phyloP scores from a whole-genome alignment of 257 asterid genomes.

The Oldenlandia corymbosa region DNA sequence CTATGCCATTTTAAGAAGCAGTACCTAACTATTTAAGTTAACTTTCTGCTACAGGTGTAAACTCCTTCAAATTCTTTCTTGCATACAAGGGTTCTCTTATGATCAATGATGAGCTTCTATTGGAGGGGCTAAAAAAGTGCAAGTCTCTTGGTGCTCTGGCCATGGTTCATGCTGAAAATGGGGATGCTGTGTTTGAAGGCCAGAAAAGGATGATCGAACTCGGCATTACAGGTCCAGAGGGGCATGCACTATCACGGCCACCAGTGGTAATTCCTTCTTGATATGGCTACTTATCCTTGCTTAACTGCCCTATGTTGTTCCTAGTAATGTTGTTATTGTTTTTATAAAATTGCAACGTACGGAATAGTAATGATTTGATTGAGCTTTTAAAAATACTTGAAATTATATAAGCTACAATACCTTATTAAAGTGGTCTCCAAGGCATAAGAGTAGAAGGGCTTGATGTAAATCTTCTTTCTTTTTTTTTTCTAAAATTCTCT shows the following conservation, averaged over 20 bases:
- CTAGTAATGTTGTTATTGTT: background rate
- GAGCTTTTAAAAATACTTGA: background rate
- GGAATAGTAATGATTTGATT: background rate
- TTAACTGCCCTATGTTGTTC: background rate
- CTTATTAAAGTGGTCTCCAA: background rate
- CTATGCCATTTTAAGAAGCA: background rate
- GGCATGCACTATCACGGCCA: constrained; percentile 97
- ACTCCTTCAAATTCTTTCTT: constrained; percentile 87
- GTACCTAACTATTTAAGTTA: background rate
- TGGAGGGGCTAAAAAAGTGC: constrained; percentile 94
- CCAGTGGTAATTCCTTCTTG: constrained; percentile 49
- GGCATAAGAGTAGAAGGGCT: background rate
- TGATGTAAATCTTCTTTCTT: background rate
- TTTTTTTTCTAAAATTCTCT: background rate
- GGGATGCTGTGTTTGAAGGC: constrained; percentile 96
- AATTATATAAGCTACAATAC: background rate
- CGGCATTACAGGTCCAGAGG: constrained; percentile 94
- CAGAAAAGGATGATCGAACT: constrained; percentile 85
- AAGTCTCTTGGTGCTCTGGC: constrained; percentile 93
- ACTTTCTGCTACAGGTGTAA: constrained; percentile 47
- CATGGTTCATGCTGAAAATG: constrained; percentile 98
- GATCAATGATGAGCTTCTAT: constrained; percentile 76
- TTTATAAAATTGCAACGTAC: background rate
- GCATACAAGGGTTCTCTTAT: constrained; percentile 92
- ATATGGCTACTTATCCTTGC: background rate